Conservation (phyloP, 495 filamentous ascomycete genomes). For the Apodospora peruviana region DNA sequence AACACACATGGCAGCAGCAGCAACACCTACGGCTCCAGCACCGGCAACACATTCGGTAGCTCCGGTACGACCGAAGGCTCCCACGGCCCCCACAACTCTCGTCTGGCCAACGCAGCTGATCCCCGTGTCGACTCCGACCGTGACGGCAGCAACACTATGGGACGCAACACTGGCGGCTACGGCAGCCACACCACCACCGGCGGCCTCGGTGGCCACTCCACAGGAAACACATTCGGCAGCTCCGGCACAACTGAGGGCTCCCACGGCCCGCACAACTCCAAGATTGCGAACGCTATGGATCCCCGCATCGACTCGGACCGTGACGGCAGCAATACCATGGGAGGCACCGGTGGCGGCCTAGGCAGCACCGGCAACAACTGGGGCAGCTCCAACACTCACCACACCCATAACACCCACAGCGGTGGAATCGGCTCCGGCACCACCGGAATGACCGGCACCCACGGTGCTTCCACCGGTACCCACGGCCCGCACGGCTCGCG, state of each 20-base stretch:
- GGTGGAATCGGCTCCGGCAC: slow-evolving; percentile 24
- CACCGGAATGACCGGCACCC: slow-evolving; percentile 24
- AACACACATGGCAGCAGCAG: slow-evolving; percentile 39
- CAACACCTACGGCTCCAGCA: slow-evolving; percentile 13
- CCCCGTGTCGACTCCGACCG: slow-evolving; percentile 43
- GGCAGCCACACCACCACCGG: slow-evolving; percentile 4
- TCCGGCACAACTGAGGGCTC: slow-evolving; percentile 7
- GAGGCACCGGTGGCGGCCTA: slow-evolving; percentile 6
- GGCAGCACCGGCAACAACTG: slow-evolving; percentile 9
- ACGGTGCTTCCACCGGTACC: slow-evolving; percentile 19
- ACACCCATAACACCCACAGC: slow-evolving; percentile 12
- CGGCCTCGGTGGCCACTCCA: slow-evolving; percentile 26
- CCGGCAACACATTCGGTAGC: slow-evolving; percentile 8
- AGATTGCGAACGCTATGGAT: slow-evolving; percentile 12
- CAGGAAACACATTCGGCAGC: slow-evolving; percentile 14
- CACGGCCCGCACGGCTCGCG: slow-evolving; percentile 47
- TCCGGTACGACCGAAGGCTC: slow-evolving; percentile 11
- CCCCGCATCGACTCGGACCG: slow-evolving; percentile 21
- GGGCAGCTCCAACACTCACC: slow-evolving; percentile 9
- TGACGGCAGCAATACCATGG: slow-evolving; percentile 13
- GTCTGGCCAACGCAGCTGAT: slow-evolving; percentile 27
- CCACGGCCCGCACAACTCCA: slow-evolving; percentile 9
- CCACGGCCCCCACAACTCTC: slow-evolving; percentile 11
- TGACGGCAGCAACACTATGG: slow-evolving; percentile 23
- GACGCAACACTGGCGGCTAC: slow-evolving; percentile 20